Evolutionary conservation across 768 basidiomycete genomes (phyloP), one percentile per base, ranked within the genome.

Genomic region (Serendipita sp.): DNA sequence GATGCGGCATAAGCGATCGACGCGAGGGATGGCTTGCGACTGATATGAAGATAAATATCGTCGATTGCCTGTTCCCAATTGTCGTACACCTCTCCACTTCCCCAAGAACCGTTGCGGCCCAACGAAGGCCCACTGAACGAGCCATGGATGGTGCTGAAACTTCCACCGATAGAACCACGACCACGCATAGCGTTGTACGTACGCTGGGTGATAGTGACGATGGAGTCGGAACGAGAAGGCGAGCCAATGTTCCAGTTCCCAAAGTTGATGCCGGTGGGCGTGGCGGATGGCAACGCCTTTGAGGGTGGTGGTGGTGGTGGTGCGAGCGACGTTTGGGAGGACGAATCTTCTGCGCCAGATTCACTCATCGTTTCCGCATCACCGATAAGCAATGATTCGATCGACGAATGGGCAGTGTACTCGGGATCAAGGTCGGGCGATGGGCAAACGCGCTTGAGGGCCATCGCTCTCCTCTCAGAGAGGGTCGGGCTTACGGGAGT

Each of bases 51-150:
- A 34, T 33, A 60, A 3, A 60, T 31, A n/a, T 60, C 55, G 55
- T 60, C 55, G 55, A 60, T 60, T n/a, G 55, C 55, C 18, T 60
- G 27, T 31, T 60, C 55, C 55, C 55, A 60, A 52, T 52, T 33
- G 34, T 37, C 55, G n/a, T 60, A 60, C 3, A 60, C 33, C 33
- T 60, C 55, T 4, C 29, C 27, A 60, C 55, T 60, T 16, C 55
- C 55, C 27, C 4, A 60, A 18, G 55, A 60, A 3, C 55, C 55
- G 33, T 60, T 60, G n/a, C 55, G 55, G 48, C 48, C 29, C 5
- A 8, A 18, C 48, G 48, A 31, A 50, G 48, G 29, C 10, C 55
- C 55, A 60, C 55, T 37, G 36, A 60, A 8, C 16, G 27, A n/a
- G 16, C 36, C 55, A 37, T 34, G 55, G 10, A 37, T 34, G 48